A percentile compares a stretch with the other conserved stretches of the same genome.
phyloP scores from a whole-genome alignment of 768 basidiomycete genomes.

The Sporobolomyces roseus region DNA sequence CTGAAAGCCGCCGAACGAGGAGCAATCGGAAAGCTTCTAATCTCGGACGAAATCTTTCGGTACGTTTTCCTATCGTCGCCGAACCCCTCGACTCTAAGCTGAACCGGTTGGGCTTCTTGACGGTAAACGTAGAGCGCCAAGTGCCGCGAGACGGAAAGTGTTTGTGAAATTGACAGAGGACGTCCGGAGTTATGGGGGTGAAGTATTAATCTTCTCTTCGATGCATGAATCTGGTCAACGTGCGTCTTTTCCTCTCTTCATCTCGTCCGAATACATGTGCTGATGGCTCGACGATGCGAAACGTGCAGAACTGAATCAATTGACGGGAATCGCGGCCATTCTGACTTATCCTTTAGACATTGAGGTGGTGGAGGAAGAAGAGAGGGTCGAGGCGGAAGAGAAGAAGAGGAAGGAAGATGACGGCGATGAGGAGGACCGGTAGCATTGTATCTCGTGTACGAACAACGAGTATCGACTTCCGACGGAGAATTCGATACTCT shows the following conservation, averaged over 20 bases:
- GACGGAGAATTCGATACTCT: too few species aligned
- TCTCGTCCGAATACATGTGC: too few species aligned
- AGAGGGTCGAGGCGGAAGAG: conserved; percentile 59
- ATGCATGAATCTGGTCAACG: conserved; percentile 99
- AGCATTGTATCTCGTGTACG: too few species aligned
- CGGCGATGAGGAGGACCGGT: too few species aligned
- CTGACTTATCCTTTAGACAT: conserved; percentile 92
- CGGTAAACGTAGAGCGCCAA: conserved; percentile 61
- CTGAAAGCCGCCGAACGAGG: conserved; percentile 84
- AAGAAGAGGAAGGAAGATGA: background rate
- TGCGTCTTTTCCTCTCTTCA: conserved; percentile 51
- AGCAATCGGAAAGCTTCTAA: conserved; percentile 87
- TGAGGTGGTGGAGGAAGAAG: conserved; percentile 91
- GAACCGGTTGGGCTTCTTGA: too few species aligned
- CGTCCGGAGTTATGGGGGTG: conserved; percentile 80
- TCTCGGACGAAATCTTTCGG: conserved; percentile 93
- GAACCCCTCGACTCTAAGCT: too few species aligned
- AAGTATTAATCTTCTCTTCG: conserved; percentile 94
- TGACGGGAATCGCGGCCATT: conserved; percentile 92
- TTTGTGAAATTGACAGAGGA: conserved; percentile 85
- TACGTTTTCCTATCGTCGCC: conserved; percentile 46
- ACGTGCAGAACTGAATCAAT: conserved; percentile 77
- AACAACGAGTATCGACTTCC: too few species aligned
- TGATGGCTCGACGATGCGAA: too few species aligned
- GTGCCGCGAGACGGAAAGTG: conserved; percentile 69